Conservation (phyloP, 2,329 filamentous ascomycete genomes). For the Juglanconis sp. region DNA sequence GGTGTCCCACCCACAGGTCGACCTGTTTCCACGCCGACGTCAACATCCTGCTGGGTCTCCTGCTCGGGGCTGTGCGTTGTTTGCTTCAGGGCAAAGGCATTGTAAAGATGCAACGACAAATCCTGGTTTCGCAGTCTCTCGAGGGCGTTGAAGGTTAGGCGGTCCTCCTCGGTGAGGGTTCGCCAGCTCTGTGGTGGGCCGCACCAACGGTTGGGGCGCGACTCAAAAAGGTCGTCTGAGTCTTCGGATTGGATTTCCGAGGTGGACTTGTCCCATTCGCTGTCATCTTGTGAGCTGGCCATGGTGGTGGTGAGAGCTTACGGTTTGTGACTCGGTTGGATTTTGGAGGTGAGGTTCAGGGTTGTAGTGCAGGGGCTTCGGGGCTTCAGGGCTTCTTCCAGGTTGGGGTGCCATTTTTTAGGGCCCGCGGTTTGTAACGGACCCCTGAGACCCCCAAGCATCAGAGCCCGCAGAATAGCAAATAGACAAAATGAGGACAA, state of each 20-base stretch:
- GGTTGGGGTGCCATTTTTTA: not conserved
- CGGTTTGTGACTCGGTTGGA: not conserved
- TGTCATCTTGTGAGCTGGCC: slow-evolving; percentile 20
- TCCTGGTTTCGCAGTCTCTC: slow-evolving; percentile 63
- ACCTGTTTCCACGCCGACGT: slow-evolving; percentile 27
- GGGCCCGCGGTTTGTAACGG: not conserved
- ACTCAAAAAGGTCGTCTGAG: slow-evolving; percentile 43
- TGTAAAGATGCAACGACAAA: slow-evolving; percentile 74
- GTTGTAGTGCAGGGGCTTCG: not conserved
- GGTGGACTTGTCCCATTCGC: slow-evolving; percentile 42
- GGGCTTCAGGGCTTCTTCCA: not conserved
- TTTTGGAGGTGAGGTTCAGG: not conserved
- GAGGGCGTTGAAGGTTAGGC: slow-evolving; percentile 60
- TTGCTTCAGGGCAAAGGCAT: slow-evolving; percentile 66
- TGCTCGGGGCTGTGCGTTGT: slow-evolving; percentile 22
- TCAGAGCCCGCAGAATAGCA: no score
- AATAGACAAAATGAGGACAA: no score
- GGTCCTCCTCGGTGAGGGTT: slow-evolving; percentile 57
- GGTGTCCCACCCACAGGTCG: slow-evolving; percentile 24
- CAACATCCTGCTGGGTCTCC: slow-evolving; percentile 19
- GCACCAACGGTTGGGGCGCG: slow-evolving; percentile 69
- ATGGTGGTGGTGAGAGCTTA: slow-evolving; percentile 7
- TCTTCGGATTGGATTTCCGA: slow-evolving; percentile 45
- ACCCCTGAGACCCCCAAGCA: no score
- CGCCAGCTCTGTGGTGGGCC: slow-evolving; percentile 68